Conservation (phyloP, 176 grass and related monocot genomes). For the Metroxylon sagu region DNA sequence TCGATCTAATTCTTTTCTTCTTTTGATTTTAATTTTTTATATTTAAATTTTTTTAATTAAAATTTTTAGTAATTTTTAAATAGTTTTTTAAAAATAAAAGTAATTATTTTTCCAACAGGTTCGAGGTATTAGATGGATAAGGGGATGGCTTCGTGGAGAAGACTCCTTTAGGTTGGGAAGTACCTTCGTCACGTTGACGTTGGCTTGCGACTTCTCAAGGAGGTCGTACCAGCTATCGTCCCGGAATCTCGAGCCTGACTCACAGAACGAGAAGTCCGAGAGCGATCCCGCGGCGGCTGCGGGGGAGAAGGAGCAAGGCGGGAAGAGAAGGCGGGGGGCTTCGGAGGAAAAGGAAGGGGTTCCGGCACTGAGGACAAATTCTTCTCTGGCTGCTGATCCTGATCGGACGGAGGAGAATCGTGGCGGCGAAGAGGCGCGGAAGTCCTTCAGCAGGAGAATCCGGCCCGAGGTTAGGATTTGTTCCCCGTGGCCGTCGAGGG, state of each 20-base stretch:
- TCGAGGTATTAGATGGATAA: too few species aligned
- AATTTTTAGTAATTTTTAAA: too few species aligned
- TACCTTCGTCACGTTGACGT: too few species aligned
- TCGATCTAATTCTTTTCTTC: too few species aligned
- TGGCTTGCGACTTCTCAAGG: conserved; percentile 21
- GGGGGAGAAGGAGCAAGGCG: not conserved
- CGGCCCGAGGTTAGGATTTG: conserved; percentile 19
- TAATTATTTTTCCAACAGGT: too few species aligned
- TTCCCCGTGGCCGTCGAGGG: conserved; percentile 22
- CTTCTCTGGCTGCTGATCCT: not conserved
- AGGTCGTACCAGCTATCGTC: not conserved
- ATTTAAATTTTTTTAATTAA: too few species aligned
- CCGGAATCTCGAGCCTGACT: not conserved
- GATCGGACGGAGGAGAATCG: not conserved
- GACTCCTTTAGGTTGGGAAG: too few species aligned
- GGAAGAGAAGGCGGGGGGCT: conserved; percentile 5
- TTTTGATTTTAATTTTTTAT: too few species aligned
- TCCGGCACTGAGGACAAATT: too few species aligned
- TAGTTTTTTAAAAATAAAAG: too few species aligned
- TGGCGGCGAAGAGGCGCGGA: not conserved
- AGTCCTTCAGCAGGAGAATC: conserved; percentile 42
- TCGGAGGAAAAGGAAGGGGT: not conserved
- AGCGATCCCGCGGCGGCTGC: conserved; percentile 22
- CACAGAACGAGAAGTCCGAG: conserved; percentile 12
- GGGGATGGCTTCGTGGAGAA: too few species aligned